Evolutionary conservation across 495 filamentous ascomycete species (phyloP).

Genomic region (Opeltia flavorubescens): DNA sequence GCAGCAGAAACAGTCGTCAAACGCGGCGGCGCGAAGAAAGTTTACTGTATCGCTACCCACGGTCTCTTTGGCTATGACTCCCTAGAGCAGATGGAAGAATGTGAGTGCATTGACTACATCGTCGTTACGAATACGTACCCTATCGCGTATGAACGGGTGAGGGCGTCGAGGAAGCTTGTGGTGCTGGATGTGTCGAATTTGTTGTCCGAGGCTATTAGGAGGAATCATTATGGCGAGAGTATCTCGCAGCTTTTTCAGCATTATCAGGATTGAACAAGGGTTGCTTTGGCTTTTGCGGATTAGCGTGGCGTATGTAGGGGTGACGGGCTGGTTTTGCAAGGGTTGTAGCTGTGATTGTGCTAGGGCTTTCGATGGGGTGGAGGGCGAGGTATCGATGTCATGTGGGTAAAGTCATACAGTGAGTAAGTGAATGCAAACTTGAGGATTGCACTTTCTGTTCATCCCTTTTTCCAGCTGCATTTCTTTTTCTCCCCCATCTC

Average conservation of each 20-base stretch:
- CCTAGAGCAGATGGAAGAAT: slow-evolving; percentile 78
- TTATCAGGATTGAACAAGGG: slow-evolving; percentile 33
- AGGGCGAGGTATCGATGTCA: not conserved
- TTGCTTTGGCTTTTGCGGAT: not conserved
- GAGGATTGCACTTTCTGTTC: too few relatives aligned
- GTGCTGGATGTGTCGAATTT: slow-evolving; percentile 79
- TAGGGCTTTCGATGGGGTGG: not conserved
- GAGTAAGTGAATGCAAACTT: too few relatives aligned
- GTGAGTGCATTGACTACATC: slow-evolving; percentile 82
- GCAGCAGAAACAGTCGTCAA: slow-evolving; percentile 97
- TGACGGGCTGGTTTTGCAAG: too few relatives aligned
- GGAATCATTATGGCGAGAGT: slow-evolving; percentile 87
- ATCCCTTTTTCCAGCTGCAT: too few relatives aligned
- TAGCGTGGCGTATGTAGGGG: not conserved
- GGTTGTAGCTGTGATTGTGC: not conserved
- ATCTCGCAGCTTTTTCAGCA: slow-evolving; percentile 78
- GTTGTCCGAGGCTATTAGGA: slow-evolving; percentile 79
- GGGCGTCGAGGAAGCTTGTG: slow-evolving; percentile 66
- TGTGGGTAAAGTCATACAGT: too few relatives aligned
- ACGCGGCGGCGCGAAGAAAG: slow-evolving; percentile 76
- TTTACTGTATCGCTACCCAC: slow-evolving; percentile 96
- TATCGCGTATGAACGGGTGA: slow-evolving; percentile 56
- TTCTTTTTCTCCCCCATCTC: too few relatives aligned
- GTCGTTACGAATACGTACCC: slow-evolving; percentile 96
- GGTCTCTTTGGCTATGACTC: slow-evolving; percentile 84